Base-by-base conservation (phyloP, 345 rosid species). In the Melaleuca quinquenervia region DNA sequence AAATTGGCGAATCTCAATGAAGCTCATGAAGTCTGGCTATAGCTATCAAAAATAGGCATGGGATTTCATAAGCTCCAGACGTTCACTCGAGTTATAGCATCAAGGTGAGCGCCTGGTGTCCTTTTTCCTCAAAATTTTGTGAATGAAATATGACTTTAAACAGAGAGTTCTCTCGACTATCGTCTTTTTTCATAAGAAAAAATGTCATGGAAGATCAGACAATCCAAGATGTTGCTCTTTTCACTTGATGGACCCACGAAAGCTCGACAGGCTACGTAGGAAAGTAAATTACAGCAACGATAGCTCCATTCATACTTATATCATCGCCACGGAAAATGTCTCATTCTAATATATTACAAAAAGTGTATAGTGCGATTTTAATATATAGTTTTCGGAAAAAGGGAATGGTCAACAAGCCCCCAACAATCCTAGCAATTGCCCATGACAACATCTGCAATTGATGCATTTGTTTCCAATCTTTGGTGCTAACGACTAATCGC, bases 1-100 rank as follows among this genome's bases (percentile, higher is more conserved):
- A 7, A 9, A 1, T 0, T 1, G 20, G n/a, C 8, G 6, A 58
- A 58, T 58, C 1, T 3, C 15, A 1, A 18, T 0, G 2, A 62
- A 64, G 8, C 18, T 64, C 6, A 32, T 8, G 5, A 22, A 22
- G 5, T 21, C 24, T 54, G 1, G 26, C 1, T 21, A 54, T 8
- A 21, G 1, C 3, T 21, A 1, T 11, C 3, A 7, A 54, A 22
- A 29, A 1, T 18, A 5, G 3, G 0, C 21, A 18, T 1, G 6
- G 8, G 32, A 20, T 64, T 64, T 64, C 22, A 29, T 8, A 0
- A 64, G 8, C 1, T 11, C 3, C 3, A 16, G 4, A 16, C 1
- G 1, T 8, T 16, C 1, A 1, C 11, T 15, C 29, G 12, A 64
- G 11, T 5, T 64, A 15, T 64, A 1, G 0, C 10, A 32, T 64